Evolutionary conservation across 2,329 filamentous ascomycete genomes (phyloP), one percentile per base, ranked within the genome.

Genomic region (Exophiala calicioides): DNA sequence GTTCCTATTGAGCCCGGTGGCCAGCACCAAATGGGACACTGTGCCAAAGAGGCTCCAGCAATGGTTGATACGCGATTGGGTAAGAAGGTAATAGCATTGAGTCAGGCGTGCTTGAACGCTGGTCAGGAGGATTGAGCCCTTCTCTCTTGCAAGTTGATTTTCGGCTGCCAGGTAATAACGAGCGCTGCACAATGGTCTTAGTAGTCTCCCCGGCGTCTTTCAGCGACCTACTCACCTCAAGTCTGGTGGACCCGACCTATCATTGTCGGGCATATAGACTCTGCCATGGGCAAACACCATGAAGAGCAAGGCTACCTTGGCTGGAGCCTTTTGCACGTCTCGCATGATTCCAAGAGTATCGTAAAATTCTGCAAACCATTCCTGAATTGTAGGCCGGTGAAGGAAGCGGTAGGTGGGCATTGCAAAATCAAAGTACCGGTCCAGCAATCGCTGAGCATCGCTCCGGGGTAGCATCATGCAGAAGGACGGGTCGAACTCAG

Each of bases 241-340:
- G 6, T 50, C 52, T 43, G 35, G 60, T 48, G 8, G 43, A 38
- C 26, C 56, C 51, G 35, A 50, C 35, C 24, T 51, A 43, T 7
- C 39, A 50, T 50, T 59, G 53, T n/a, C 31, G 9, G 63, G 60
- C 58, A 68, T 65, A 27, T 75, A 74, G 7, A 70, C 68, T 31
- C 68, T 65, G 10, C 69, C 75, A 15, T 78, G 76, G 0, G 78
- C 78, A 52, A 81, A 73, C 1, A 78, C 70, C 58, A 79, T 71
- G 26, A 79, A 70, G 1, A 80, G 60, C 15, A 78, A 56, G 0
- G 75, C 75, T 1, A 70, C 65, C 72, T 56, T 69, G 3, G 68
- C 67, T 5, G 67, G 65, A 2, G 69, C 66, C 24, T 71, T 69
- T 9, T 71, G 66, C 21, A 59, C 51, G 39, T 65, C 62, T 30